These are phyloP conservation scores for Corrigiola litoralis DNA, from an alignment of 179 eudicot species.

Conservation along the genomic window DNA sequence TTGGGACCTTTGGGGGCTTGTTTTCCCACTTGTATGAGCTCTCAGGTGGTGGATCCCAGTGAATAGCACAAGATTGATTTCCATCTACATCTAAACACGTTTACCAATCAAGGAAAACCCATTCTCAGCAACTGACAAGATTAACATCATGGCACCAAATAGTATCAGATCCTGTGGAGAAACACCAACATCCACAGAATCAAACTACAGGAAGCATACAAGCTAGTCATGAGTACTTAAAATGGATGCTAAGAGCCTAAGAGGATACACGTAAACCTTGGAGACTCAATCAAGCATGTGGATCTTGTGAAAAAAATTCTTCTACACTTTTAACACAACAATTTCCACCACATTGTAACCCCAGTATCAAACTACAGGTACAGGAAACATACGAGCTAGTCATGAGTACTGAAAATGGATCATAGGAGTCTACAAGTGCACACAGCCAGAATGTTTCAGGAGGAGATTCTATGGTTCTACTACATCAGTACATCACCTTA, in stretches of 20 bases:
- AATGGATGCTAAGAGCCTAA: neutral
- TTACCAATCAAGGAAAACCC: neutral
- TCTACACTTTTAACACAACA: neutral
- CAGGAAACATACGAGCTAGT: no score
- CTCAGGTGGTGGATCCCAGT: slow-evolving; percentile 96
- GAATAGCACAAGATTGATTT: slow-evolving; percentile 76
- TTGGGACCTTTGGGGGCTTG: slow-evolving; percentile 55
- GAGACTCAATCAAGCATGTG: neutral
- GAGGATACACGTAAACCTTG: neutral
- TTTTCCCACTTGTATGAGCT: slow-evolving; percentile 68
- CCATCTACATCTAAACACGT: slow-evolving; percentile 55
- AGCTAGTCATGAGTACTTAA: neutral
- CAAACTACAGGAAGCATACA: neutral
- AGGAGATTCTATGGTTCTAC: no score
- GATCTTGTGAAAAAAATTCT: neutral
- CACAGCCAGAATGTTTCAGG: no score
- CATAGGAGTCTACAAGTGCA: no score
- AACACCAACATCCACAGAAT: neutral
- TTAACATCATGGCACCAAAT: neutral
- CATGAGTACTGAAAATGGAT: no score
- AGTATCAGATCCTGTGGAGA: neutral
- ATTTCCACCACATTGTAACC: no score
- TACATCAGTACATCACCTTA: no score
- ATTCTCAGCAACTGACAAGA: slow-evolving; percentile 4
- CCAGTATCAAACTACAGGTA: no score